Evolutionary conservation across 2,329 filamentous ascomycete species (phyloP), one percentile per base, ranked within the genome.

Genomic region (Verticillium longisporum): DNA sequence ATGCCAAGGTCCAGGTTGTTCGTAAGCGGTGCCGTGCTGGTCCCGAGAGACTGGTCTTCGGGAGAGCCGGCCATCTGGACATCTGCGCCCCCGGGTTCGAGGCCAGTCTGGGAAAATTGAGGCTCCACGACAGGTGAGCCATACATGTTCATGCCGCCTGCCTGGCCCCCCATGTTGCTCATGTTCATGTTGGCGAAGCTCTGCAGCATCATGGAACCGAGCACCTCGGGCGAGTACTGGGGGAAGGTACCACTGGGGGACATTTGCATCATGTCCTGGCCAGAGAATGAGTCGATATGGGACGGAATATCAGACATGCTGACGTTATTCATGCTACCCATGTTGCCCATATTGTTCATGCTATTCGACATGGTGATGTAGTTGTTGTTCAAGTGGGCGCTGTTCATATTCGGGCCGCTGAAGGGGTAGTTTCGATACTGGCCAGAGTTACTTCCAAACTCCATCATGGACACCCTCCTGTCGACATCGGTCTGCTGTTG

Each of bases 381-480:
- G 31, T 33, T 55, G 26, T 14, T 33, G 54, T 15, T 33, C 58
- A 75, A 71, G 61, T 68, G 64, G 33, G 69, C 68, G 64, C 77
- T 72, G 50, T 67, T 68, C 5, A 68, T 69, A 59, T 72, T 77
- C 0, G 67, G 68, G 31, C 70, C 66, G 10, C 71, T 65, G 60
- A 76, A 77, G 53, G 72, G 71, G 61, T 74, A 79, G 38, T 73
- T 73, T 33, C 67, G 64, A 55, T 73, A 75, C n/a, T 69, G 60
- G 55, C 70, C 66, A 45, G 71, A 69, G 50, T 60, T 66, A 45
- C 69, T 70, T 55, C 76, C 78, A 66, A 83, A 89, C 57, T 86
- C 84, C 76, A 89, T 78, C 83, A 88, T 86, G 55, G 85, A 86
- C 68, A 86, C 70, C 58, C 83, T 76, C 61, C 83, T 75, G 61